Base-by-base conservation (phyloP, 345 rosid genomes). In the Lepidium sativum region DNA sequence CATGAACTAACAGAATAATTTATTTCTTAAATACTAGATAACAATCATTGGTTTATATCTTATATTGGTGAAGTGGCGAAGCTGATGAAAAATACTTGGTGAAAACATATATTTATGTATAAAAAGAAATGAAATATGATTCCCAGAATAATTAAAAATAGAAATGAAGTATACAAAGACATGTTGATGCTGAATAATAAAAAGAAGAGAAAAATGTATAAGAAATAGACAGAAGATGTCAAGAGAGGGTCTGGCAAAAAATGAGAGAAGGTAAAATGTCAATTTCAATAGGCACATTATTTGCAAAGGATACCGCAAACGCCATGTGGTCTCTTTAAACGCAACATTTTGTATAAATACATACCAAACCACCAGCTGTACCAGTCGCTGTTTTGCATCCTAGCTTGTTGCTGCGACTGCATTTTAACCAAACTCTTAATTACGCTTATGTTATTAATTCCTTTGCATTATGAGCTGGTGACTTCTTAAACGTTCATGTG, bases 241-340 rank as follows among this genome's bases (percentile, higher is more conserved):
- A 70, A 20, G 20, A 37, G 50, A 54, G 75, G 25, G 16, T 63
- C 69, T 71, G 75, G 58, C 64, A 63, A 71, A 62, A 37, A 20
- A 54, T 63, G 55, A 37, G 64, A 45, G 64, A 71, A 29, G 75
- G 75, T 71, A 55, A 71, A 70, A 71, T 71, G 75, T 71, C 75
- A 55, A 54, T 55, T 13, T 71, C 75, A 55, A 63, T 55, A 38
- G 7, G 14, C 58, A 63, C 58, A 71, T 71, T 71, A 71, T 71
- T 52, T 64, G 65, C 69, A 54, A 70, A 69, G 61, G 73, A 69
- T 60, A 69, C 18, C 74, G 33, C 68, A 70, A 70, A 48, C 45
- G 65, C 70, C 75, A 71, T 63, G 70, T 71, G 75, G 75, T 71
- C 75, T 64, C 70, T 64, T 56, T 8, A 64, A 64, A 55, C 75